Conservation (phyloP, 192 early-diverging fungal genomes). For the Backusella sp. region DNA sequence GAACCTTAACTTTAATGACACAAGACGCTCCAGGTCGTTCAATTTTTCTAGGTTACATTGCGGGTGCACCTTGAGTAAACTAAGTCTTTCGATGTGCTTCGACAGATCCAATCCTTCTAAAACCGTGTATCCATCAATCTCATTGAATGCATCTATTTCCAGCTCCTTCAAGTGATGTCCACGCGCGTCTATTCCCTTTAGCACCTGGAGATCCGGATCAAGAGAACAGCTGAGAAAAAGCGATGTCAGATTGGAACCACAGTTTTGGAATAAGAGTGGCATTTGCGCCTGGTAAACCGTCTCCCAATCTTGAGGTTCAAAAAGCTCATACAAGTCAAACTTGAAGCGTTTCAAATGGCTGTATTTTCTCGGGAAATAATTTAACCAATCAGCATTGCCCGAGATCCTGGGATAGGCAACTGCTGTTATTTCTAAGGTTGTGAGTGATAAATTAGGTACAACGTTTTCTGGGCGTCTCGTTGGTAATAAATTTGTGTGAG, state of each 20-base stretch:
- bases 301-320: neutral
- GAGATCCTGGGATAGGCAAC: neutral
- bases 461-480: neutral
- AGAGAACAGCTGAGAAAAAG: neutral
- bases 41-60: too few relatives aligned
- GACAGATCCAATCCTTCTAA: neutral
- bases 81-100: too few relatives aligned
- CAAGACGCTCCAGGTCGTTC: too few relatives aligned
- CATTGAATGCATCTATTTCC: neutral
- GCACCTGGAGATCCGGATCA: neutral
- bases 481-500: neutral
- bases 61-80: too few relatives aligned
- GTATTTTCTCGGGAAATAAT: neutral
- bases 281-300: neutral
- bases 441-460: neutral
- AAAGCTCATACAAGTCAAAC: neutral
- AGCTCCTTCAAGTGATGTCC: neutral
- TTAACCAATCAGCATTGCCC: neutral
- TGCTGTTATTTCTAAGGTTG: neutral
- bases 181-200: neutral
- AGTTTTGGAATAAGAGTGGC: neutral
- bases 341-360: neutral
- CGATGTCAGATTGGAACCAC: neutral
- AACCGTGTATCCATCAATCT: neutral
- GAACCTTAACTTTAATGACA: too few relatives aligned